Evolutionary conservation across 2,329 filamentous ascomycete genomes (phyloP).

Genomic region (Cladosporium cucumerinum): DNA sequence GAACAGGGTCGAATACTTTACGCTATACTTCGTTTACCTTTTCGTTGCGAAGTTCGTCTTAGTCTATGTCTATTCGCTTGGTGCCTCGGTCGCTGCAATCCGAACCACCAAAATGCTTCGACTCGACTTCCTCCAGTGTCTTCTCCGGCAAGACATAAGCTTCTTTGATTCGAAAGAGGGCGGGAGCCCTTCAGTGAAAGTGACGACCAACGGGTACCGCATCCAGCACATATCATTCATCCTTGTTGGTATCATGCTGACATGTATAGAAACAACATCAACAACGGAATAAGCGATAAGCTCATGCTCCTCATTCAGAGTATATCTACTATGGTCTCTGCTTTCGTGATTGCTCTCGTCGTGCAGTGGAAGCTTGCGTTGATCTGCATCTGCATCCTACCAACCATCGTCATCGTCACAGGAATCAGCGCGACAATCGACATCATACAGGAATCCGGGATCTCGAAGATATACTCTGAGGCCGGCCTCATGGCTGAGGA

Average conservation of each 20-base stretch:
- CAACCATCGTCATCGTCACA: slow-evolving; percentile 39
- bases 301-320: slow-evolving; percentile 34
- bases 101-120: slow-evolving; percentile 51
- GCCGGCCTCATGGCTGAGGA: slow-evolving; percentile 50
- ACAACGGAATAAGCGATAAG: slow-evolving; percentile 42
- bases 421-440: slow-evolving; percentile 30
- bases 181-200: slow-evolving; percentile 60
- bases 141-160: slow-evolving; percentile 64
- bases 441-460: slow-evolving; percentile 14
- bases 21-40: slow-evolving; percentile 66
- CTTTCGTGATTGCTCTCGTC: slow-evolving; percentile 41
- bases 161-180: slow-evolving; percentile 59
- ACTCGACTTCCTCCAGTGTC: slow-evolving; percentile 60
- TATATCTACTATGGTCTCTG: slow-evolving; percentile 39
- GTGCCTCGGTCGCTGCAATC: slow-evolving; percentile 50
- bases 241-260: not conserved
- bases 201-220: slow-evolving; percentile 50
- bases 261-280: slow-evolving; percentile 27
- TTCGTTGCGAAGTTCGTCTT: slow-evolving; percentile 65
- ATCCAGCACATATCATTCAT: slow-evolving; percentile 34
- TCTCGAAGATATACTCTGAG: slow-evolving; percentile 40
- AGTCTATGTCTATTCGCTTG: slow-evolving; percentile 52
- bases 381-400: slow-evolving; percentile 48
- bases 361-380: slow-evolving; percentile 45
- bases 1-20: slow-evolving; percentile 30